A percentile compares a stretch with the other conserved stretches of the same genome.
Conservation (phyloP, 306 rosid genomes). For the Rubus parviflorus region DNA sequence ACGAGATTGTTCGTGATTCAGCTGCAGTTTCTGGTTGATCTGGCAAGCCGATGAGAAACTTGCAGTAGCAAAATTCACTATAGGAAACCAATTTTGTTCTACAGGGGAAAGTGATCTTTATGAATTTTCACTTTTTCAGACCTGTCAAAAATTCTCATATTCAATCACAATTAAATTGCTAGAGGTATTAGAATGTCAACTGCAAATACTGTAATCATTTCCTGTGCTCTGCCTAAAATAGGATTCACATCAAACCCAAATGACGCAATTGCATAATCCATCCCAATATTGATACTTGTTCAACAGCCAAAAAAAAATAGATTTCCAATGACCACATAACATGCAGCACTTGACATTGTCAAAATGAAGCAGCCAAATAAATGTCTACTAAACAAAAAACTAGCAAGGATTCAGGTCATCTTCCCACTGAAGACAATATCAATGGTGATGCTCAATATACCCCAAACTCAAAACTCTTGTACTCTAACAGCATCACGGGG, state of each 20-base stretch:
- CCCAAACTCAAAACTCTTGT: constrained; percentile 53
- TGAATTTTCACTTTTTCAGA: not conserved
- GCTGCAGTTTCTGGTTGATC: constrained; percentile 14
- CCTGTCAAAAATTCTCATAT: not conserved
- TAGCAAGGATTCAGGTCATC: constrained; percentile 23
- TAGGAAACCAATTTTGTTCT: constrained; percentile 11
- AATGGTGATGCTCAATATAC: not conserved
- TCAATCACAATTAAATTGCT: not conserved
- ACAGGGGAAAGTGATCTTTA: not conserved
- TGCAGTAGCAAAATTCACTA: constrained; percentile 1
- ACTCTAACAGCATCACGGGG: constrained; percentile 65
- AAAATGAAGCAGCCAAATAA: constrained; percentile 12
- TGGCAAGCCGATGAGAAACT: constrained; percentile 15
- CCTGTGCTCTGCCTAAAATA: not conserved
- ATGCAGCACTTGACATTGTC: not conserved
- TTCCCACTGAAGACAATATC: constrained; percentile 20
- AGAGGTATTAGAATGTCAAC: not conserved
- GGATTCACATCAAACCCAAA: not conserved
- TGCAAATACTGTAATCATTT: not conserved
- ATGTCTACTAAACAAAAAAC: constrained; percentile 23
- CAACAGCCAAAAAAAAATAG: not conserved
- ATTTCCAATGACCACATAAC: constrained; percentile 1
- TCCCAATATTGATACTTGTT: not conserved
- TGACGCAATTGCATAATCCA: constrained; percentile 3
- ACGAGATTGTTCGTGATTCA: constrained; percentile 79